Conservation (phyloP, 140 eudicot genomes). For the Senecio squalidus region DNA sequence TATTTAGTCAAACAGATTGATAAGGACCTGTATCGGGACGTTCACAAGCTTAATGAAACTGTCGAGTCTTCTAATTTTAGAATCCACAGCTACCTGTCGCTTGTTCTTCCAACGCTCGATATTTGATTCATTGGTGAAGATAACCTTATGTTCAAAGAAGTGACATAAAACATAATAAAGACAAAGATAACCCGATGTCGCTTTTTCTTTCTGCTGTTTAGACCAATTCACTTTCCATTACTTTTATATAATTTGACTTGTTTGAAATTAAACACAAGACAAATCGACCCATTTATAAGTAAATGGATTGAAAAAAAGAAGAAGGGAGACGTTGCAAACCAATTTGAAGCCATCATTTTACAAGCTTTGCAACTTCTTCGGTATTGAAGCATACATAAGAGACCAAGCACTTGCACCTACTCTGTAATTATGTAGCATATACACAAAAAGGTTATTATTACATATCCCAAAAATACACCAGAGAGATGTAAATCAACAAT, state of each 20-base stretch:
- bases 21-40: constrained; percentile 94
- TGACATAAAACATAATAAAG: too few species aligned
- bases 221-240: background rate
- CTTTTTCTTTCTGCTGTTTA: too few species aligned
- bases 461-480: too few species aligned
- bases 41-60: constrained; percentile 55
- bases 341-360: constrained; percentile 72
- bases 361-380: constrained; percentile 70
- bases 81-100: constrained; percentile 86
- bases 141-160: constrained; percentile 48
- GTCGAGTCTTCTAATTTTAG: constrained; percentile 74
- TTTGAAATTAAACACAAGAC: background rate
- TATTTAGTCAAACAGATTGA: too few species aligned
- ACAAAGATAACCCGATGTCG: too few species aligned
- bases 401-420: constrained; percentile 91
- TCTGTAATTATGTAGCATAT: constrained; percentile 47
- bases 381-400: constrained; percentile 81
- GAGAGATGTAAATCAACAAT: too few species aligned
- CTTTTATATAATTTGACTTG: background rate
- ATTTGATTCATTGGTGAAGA: constrained; percentile 83
- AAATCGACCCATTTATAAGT: too few species aligned
- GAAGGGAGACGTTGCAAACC: constrained; percentile 29
- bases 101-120: constrained; percentile 93
- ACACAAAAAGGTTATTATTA: too few species aligned
- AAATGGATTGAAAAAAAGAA: background rate